Percentiles rank a stretch among this genome's conserved stretches.
These are phyloP conservation scores for Claviceps quebecensis DNA, from an alignment of 2,329 filamentous ascomycete genomes.

Conservation along the genomic window DNA sequence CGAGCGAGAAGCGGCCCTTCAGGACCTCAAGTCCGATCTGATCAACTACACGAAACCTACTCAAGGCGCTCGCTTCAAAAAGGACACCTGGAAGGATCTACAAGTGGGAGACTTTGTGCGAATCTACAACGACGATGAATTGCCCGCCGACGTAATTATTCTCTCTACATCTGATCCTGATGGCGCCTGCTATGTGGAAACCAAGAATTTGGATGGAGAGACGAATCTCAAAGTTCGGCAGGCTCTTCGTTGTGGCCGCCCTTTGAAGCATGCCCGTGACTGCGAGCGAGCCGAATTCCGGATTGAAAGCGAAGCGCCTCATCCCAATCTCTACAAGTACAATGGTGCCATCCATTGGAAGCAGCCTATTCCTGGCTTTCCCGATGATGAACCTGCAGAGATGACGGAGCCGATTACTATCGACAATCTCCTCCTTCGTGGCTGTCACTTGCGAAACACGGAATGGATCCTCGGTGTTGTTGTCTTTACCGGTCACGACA, in stretches of 20 bases:
- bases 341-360: slow-evolving; percentile 80
- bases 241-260: slow-evolving; percentile 70
- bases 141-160: slow-evolving; percentile 87
- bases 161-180: slow-evolving; percentile 87
- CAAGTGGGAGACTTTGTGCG: slow-evolving; percentile 94
- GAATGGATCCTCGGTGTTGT: slow-evolving; percentile 92
- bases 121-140: slow-evolving; percentile 88
- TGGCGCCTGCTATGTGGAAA: slow-evolving; percentile 93
- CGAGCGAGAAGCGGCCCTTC: slow-evolving; percentile 23
- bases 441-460: slow-evolving; percentile 86
- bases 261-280: slow-evolving; percentile 76
- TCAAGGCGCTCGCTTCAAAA: slow-evolving; percentile 72
- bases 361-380: slow-evolving; percentile 52
- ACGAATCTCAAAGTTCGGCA: slow-evolving; percentile 94
- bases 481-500: slow-evolving; percentile 87
- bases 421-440: slow-evolving; percentile 87
- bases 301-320: slow-evolving; percentile 81
- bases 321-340: slow-evolving; percentile 92
- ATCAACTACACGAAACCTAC: slow-evolving; percentile 56
- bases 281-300: slow-evolving; percentile 80
- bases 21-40: slow-evolving; percentile 40
- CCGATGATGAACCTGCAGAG: slow-evolving; percentile 47
- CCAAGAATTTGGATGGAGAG: slow-evolving; percentile 94
- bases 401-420: slow-evolving; percentile 92
- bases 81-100: slow-evolving; percentile 88